Conservation (phyloP, 768 basidiomycete genomes). For the Lactifluus echinatus region DNA sequence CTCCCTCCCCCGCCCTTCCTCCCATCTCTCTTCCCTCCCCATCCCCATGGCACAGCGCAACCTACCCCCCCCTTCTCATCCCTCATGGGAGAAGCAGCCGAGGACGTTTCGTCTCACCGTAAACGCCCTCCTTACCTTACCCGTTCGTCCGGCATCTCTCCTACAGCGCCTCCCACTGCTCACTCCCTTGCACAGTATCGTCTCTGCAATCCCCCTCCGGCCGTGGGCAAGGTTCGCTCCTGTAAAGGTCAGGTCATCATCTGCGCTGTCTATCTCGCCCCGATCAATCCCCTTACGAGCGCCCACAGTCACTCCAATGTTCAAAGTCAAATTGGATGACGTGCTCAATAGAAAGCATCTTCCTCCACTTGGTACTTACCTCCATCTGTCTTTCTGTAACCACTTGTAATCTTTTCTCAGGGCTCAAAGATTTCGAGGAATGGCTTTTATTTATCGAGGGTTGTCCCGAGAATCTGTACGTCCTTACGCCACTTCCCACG, state of each 20-base stretch:
- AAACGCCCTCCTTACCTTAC: constrained; percentile 31
- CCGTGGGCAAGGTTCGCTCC: constrained; percentile 59
- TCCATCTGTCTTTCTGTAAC: neutral
- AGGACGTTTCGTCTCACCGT: constrained; percentile 29
- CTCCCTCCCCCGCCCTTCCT: neutral
- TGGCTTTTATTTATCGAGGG: constrained; percentile 75
- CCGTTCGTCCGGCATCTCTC: constrained; percentile 25
- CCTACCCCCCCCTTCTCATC: constrained; percentile 6
- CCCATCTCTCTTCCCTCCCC: neutral
- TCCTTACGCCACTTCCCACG: constrained; percentile 1
- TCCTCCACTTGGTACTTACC: constrained; percentile 54
- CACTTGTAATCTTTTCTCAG: neutral
- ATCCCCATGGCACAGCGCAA: constrained; percentile 6
- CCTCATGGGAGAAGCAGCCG: constrained; percentile 23
- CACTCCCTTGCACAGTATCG: constrained; percentile 29
- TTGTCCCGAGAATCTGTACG: constrained; percentile 66
- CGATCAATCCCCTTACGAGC: neutral
- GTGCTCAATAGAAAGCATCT: constrained; percentile 69
- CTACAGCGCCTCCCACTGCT: neutral
- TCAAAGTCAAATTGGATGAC: constrained; percentile 63
- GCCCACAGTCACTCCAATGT: constrained; percentile 45
- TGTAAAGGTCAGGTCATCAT: constrained; percentile 37
- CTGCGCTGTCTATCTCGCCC: neutral
- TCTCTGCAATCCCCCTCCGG: constrained; percentile 60
- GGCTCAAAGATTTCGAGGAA: constrained; percentile 49